phyloP scores from a whole-genome alignment of 176 grass and related monocot species.

The Saccharum officinarum region DNA sequence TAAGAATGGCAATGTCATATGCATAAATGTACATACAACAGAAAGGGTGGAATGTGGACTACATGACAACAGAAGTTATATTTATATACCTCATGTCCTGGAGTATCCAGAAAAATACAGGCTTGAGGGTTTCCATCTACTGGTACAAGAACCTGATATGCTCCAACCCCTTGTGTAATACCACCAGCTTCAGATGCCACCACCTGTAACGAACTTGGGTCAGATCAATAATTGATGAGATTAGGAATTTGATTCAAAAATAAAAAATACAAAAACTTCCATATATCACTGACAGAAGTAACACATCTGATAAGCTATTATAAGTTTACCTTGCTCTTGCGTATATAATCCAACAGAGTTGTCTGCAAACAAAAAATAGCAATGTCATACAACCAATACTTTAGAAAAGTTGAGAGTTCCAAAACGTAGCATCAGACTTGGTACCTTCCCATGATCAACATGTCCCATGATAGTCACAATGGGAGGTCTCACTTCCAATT shows the following conservation, averaged over 20 bases:
- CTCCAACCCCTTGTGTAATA: slow-evolving; percentile 98
- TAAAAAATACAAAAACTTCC: not conserved
- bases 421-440: not conserved
- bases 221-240: slow-evolving; percentile 33
- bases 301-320: slow-evolving; percentile 6
- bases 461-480: slow-evolving; percentile 99
- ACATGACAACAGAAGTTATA: not conserved
- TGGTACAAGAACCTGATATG: slow-evolving; percentile 91
- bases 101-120: slow-evolving; percentile 97
- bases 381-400: slow-evolving; percentile 30
- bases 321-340: slow-evolving; percentile 88
- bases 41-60: not conserved
- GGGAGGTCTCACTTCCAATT: slow-evolving; percentile 78
- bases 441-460: slow-evolving; percentile 99
- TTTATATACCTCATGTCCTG: slow-evolving; percentile 79
- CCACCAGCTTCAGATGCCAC: slow-evolving; percentile 95
- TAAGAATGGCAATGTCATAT: slow-evolving; percentile 18
- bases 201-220: slow-evolving; percentile 64
- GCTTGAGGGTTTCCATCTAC: slow-evolving; percentile 77
- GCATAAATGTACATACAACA: not conserved
- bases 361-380: slow-evolving; percentile 59
- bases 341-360: slow-evolving; percentile 87
- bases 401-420: slow-evolving; percentile 14
- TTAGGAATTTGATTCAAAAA: not conserved
- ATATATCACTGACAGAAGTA: not conserved